Evolutionary conservation across 768 basidiomycete species (phyloP), one percentile per base, ranked within the genome.

Genomic region (Tulasnella sp.): DNA sequence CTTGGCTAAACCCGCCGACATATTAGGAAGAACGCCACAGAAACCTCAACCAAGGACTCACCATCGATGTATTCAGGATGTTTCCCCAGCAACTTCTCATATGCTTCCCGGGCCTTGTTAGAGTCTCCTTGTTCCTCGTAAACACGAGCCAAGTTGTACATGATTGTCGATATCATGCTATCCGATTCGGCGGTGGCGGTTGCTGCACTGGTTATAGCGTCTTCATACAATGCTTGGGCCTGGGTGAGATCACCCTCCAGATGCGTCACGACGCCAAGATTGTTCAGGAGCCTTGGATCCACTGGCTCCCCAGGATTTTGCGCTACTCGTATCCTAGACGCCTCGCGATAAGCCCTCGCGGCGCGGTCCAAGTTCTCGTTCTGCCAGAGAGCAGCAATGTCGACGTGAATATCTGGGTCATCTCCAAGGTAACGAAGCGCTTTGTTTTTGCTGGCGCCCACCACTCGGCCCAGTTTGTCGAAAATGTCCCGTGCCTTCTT

Each of bases 21-120:
- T 8, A 52, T 37, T n/a, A 69, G 67, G 37, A 29, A 37, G 37
- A 29, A 67, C 5, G 8, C 22, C 29, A 4, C 7, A 25, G 70
- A 25, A 68, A 74, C 70, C 38, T 37, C 42, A 52, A 29, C 12
- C 25, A 25, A 25, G 39, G 70, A 17, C 91, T 68, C 79, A 97
- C 96, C 97, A 81, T 98, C 97, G 31, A 96, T 88, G 81, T 97
- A 98, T 83, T 99, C 97, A 0, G 96, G 94, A 85, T 99, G 97
- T 73, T 92, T 87, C n/a, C 89, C 85, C 42, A 98, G 83, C 11
- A 99, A 86, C 82, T 95, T 94, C 69, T 91, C 89, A 80, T 96
- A 99, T 1, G 93, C 94, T 79, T 92, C 93, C 78, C 87, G 90
- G 1, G 97, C 96, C 77, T 91, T 86, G 1, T 83, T 86, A 5